These are phyloP conservation scores for Amorphotheca resinae DNA, from an alignment of 495 filamentous ascomycete species.

Conservation along the genomic window DNA sequence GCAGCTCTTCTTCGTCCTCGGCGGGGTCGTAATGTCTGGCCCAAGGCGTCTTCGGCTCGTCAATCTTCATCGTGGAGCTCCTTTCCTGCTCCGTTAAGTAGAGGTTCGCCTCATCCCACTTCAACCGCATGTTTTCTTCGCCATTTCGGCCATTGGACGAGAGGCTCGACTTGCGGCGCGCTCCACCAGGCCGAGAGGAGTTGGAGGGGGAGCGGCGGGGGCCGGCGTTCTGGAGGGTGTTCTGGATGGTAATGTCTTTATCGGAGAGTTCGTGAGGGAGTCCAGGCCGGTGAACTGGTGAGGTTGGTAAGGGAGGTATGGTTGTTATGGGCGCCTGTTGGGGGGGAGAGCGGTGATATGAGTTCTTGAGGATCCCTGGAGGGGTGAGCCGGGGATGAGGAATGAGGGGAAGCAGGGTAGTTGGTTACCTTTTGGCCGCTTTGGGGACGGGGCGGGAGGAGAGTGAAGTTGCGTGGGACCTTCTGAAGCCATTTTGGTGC, in stretches of 20 bases:
- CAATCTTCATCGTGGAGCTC: constrained; percentile 94
- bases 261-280: constrained; percentile 39
- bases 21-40: constrained; percentile 80
- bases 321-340: constrained; percentile 29
- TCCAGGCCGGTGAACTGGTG: constrained; percentile 25
- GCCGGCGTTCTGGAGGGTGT: constrained; percentile 89
- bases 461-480: constrained; percentile 21
- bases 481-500: constrained; percentile 14
- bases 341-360: constrained; percentile 45
- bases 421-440: constrained; percentile 65
- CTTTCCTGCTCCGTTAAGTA: constrained; percentile 94
- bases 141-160: constrained; percentile 25
- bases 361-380: constrained; percentile 86
- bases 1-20: constrained; percentile 70
- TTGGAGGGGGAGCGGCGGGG: constrained; percentile 83
- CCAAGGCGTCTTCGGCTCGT: constrained; percentile 95
- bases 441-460: constrained; percentile 33
- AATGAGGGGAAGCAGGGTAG: constrained; percentile 1
- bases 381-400: constrained; percentile 1
- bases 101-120: constrained; percentile 97
- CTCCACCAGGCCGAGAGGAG: constrained; percentile 39
- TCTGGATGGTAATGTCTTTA: constrained; percentile 82
- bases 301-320: constrained; percentile 29
- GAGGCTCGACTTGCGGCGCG: constrained; percentile 48
- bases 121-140: constrained; percentile 60